Percentiles rank a stretch among this genome's conserved stretches.
phyloP scores from a whole-genome alignment of 2,329 filamentous ascomycete genomes.

The Beauveria varroae region DNA sequence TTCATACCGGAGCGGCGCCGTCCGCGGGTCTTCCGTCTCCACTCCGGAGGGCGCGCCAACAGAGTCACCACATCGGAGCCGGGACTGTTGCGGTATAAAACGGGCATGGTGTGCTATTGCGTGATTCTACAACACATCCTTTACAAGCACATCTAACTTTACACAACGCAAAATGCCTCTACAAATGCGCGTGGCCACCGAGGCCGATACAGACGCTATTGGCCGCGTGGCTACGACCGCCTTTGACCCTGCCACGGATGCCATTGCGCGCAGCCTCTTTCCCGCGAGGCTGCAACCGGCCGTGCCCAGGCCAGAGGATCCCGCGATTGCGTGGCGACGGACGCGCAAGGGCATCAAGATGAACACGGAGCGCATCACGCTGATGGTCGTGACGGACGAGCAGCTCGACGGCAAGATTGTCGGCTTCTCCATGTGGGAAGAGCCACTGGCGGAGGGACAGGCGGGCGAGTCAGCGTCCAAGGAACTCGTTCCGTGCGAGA shows the following conservation, averaged over 20 bases:
- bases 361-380: slow-evolving; percentile 8
- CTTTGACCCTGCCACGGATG: slow-evolving; percentile 17
- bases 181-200: slow-evolving; percentile 17
- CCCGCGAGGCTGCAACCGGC: slow-evolving; percentile 13
- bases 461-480: slow-evolving; percentile 6
- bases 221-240: slow-evolving; percentile 18
- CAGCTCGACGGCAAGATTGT: slow-evolving; percentile 12
- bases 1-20: not conserved
- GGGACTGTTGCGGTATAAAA: not conserved
- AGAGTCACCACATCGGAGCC: not conserved
- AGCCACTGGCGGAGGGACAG: slow-evolving; percentile 6
- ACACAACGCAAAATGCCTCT: slow-evolving; percentile 18
- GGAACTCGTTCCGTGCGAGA: slow-evolving; percentile 1
- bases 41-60: slow-evolving; percentile 2
- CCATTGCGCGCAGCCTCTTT: slow-evolving; percentile 14
- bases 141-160: not conserved
- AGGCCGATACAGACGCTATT: slow-evolving; percentile 19
- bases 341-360: slow-evolving; percentile 13
- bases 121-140: not conserved
- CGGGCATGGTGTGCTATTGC: not conserved
- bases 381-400: slow-evolving; percentile 17
- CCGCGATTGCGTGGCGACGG: slow-evolving; percentile 12
- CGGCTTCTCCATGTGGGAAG: slow-evolving; percentile 17
- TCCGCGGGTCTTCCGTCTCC: not conserved
- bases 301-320: not conserved